phyloP scores from a whole-genome alignment of 352 stramenopile species.

The Pythium sukuiense region DNA sequence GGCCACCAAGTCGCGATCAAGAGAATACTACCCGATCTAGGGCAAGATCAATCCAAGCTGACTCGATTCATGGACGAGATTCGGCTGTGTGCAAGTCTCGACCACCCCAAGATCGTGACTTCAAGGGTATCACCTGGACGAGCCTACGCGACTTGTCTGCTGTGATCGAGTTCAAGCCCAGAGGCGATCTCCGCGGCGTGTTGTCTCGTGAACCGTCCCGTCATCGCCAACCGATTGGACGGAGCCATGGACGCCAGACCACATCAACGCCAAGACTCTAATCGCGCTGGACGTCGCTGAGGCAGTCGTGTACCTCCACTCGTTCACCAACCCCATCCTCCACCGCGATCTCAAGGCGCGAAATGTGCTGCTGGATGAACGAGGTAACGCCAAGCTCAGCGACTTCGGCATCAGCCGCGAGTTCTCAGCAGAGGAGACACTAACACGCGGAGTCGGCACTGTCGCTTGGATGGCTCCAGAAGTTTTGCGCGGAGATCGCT shows the following conservation, averaged over 20 bases:
- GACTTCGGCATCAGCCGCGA: slow-evolving; percentile 29
- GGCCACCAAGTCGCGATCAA: slow-evolving; percentile 12
- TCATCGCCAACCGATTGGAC: background rate
- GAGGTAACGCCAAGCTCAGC: slow-evolving; percentile 24
- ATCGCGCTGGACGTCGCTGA: slow-evolving; percentile 21
- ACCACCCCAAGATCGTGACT: slow-evolving; percentile 36
- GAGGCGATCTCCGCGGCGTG: slow-evolving; percentile 24
- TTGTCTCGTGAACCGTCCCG: slow-evolving; percentile 1
- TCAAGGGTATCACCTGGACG: slow-evolving; percentile 32
- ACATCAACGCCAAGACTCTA: slow-evolving; percentile 4
- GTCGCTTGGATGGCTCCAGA: slow-evolving; percentile 34
- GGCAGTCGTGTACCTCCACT: slow-evolving; percentile 27
- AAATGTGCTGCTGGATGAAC: slow-evolving; percentile 18
- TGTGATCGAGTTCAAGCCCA: slow-evolving; percentile 27
- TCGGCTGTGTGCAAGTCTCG: slow-evolving; percentile 28
- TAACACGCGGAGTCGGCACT: slow-evolving; percentile 33
- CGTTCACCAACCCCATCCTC: slow-evolving; percentile 15
- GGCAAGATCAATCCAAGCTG: slow-evolving; percentile 15
- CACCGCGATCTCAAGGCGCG: slow-evolving; percentile 25
- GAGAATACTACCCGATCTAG: slow-evolving; percentile 18
- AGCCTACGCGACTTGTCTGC: slow-evolving; percentile 29
- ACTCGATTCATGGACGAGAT: slow-evolving; percentile 37
- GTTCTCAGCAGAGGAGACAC: slow-evolving; percentile 17
- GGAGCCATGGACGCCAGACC: background rate
- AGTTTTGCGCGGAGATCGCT: slow-evolving; percentile 31